Evolutionary conservation across 2,329 filamentous ascomycete species (phyloP), one percentile per base, ranked within the genome.

Genomic region (Blastomyces percursus): DNA sequence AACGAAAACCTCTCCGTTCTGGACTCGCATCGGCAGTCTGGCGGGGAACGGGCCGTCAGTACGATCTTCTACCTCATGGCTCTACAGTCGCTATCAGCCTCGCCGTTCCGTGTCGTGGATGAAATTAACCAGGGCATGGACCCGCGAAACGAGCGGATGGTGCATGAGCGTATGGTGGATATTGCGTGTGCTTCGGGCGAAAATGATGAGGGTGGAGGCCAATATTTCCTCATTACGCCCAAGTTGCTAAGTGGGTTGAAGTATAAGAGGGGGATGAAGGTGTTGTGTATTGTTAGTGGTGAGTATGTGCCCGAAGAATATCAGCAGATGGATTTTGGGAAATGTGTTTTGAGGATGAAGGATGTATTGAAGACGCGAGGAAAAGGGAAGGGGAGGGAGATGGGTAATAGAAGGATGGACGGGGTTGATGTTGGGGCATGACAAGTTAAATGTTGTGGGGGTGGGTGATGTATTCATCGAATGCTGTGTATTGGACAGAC

Each of bases 111-210:
- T 60, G 93, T 99, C 59, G 94, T 99, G 64, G 94, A 99, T 76
- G 94, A 99, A 78, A 99, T 99, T 81, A 99, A 99, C 73, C 94
- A 99, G 77, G 94, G 94, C 67, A 99, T 99, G 94, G 94, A 99
- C 74, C 94, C 93, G 52, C 87, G 94, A 70, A 99, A 99, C 76
- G 94, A 99, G 77, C 89, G 94, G 69, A 95, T 96, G 85, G 92
- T 99, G 19, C 94, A 99, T 77, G 91, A 93, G 73, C 90, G 94
- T 66, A 95, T 99, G 89, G 94, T 99, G 9, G 91, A 96, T 71
- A 96, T 99, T 72, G 94, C 94, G 52, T 97, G 94, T 75, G 73
- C 71, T 8, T 67, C 73, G 11, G 84, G 85, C 67, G 87, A 91
- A 74, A 11, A 24, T 32, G 56, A 14, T 21, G 9, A 40, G 8